A percentile compares a stretch with the other conserved stretches of the same genome.
Evolutionary conservation across 306 rosid species (phyloP).

Genomic region (Vigna nakashimae): DNA sequence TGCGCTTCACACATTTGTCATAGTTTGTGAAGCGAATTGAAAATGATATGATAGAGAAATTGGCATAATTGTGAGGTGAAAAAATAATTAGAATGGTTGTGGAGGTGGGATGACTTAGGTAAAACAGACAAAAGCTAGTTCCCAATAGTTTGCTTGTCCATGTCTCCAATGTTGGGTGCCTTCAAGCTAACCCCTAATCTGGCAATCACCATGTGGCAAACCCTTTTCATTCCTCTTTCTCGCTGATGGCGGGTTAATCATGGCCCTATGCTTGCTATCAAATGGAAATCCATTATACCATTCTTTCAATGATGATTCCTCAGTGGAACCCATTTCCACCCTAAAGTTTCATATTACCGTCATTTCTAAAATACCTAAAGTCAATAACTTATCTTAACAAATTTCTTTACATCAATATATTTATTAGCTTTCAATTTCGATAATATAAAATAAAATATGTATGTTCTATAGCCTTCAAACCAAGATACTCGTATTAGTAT

Average conservation of each 20-base stretch:
- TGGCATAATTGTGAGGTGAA: neutral
- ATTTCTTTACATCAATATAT: too few relatives aligned
- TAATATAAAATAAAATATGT: too few relatives aligned
- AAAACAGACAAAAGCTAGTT: constrained; percentile 46
- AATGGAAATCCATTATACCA: neutral
- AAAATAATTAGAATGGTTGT: neutral
- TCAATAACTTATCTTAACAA: too few relatives aligned
- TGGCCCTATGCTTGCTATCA: constrained; percentile 40
- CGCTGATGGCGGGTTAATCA: constrained; percentile 42
- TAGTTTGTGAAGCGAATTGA: neutral
- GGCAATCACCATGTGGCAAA: constrained; percentile 46
- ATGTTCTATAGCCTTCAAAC: too few relatives aligned
- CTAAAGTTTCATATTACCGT: neutral
- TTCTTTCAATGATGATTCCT: constrained; percentile 37
- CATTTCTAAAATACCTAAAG: too few relatives aligned
- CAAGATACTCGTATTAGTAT: too few relatives aligned
- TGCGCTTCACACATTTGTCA: too few relatives aligned
- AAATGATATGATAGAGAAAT: neutral
- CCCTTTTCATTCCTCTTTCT: constrained; percentile 12
- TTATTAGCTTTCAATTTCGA: too few relatives aligned
- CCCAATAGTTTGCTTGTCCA: constrained; percentile 42
- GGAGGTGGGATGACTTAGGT: constrained; percentile 20
- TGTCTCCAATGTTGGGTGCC: constrained; percentile 40
- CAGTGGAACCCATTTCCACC: constrained; percentile 41
- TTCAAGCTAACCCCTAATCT: constrained; percentile 45